Evolutionary conservation across 192 early-diverging fungal genomes (phyloP).

Genomic region (Mortierella hygrophila): DNA sequence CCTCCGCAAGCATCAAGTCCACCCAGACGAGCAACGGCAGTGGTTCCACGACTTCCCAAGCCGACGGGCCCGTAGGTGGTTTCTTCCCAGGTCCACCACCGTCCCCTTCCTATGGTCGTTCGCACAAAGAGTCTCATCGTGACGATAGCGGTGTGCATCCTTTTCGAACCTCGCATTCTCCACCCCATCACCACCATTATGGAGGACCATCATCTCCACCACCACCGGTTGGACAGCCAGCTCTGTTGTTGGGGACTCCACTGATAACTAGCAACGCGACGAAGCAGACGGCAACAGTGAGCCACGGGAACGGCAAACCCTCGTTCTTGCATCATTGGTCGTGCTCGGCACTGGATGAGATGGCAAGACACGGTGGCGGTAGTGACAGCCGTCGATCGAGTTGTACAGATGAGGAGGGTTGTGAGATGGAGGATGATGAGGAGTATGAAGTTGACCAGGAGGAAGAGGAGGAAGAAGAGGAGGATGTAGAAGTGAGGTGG

Average conservation of each 20-base stretch:
- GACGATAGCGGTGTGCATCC: background rate
- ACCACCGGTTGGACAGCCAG: background rate
- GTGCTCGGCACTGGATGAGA: background rate
- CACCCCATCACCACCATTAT: background rate
- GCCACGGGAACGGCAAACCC: background rate
- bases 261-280: background rate
- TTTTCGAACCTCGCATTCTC: background rate
- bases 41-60: background rate
- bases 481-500: background rate
- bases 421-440: slow-evolving; percentile 3
- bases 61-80: background rate
- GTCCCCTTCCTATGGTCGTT: background rate
- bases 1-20: background rate
- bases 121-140: background rate
- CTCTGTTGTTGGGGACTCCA: background rate
- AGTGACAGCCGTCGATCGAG: background rate
- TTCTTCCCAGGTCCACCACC: background rate
- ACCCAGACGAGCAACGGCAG: background rate
- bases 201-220: background rate
- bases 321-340: background rate
- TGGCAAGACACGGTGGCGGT: background rate
- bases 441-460: background rate
- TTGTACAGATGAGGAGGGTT: background rate
- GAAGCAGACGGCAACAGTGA: background rate
- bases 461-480: background rate